These are phyloP conservation scores for Mikania micrantha DNA, from an alignment of 129 eudicot genomes.

Conservation along the genomic window DNA sequence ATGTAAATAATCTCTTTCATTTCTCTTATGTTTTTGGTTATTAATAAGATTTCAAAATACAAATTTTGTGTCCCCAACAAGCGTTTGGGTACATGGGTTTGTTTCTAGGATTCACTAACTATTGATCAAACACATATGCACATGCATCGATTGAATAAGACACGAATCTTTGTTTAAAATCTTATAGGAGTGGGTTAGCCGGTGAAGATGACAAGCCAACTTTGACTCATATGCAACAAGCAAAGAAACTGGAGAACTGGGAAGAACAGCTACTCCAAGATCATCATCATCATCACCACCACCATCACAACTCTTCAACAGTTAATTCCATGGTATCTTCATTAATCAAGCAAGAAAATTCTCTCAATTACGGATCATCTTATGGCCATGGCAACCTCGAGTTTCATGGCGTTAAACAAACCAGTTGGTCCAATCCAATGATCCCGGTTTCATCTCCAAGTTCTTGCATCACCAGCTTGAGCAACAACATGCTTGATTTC, in stretches of 20 bases:
- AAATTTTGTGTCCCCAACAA: not conserved
- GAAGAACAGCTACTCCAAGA: constrained; percentile 43
- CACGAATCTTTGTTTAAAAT: not conserved
- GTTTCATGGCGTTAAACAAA: constrained; percentile 24
- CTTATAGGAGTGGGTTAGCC: constrained; percentile 49
- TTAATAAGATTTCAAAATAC: constrained; percentile 5
- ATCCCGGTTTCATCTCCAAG: constrained; percentile 64
- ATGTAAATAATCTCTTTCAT: constrained; percentile 44
- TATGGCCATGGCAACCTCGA: constrained; percentile 21
- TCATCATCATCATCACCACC: constrained; percentile 5
- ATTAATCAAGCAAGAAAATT: constrained; percentile 54
- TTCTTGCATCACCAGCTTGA: constrained; percentile 62
- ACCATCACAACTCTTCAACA: constrained; percentile 11
- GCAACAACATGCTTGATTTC: constrained; percentile 69
- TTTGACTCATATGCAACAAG: constrained; percentile 31
- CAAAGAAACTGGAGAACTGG: constrained; percentile 63
- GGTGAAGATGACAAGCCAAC: constrained; percentile 39
- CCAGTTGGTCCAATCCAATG: constrained; percentile 43
- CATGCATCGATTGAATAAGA: constrained; percentile 17
- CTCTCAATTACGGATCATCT: constrained; percentile 17
- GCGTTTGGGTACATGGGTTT: constrained; percentile 2
- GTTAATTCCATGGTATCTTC: constrained; percentile 18
- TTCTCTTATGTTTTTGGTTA: constrained; percentile 4
- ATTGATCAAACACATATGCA: not conserved
- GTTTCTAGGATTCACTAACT: too few species aligned